phyloP scores from a whole-genome alignment of 1,284 basidiomycete genomes.

The Austroboletus novae-zelandiae region DNA sequence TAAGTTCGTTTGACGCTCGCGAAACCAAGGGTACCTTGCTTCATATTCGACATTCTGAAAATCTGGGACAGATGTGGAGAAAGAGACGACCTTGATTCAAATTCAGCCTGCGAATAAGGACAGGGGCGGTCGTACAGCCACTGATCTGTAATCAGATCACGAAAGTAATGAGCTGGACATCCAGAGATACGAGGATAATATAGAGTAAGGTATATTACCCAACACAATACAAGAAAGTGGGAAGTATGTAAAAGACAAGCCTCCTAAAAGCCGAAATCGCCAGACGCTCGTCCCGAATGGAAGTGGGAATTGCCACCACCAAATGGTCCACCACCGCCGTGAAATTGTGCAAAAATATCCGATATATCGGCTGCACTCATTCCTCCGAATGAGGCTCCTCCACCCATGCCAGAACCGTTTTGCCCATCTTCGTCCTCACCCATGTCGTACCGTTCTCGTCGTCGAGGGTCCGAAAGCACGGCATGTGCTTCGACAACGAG shows the following conservation, averaged over 20 bases:
- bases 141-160: neutral
- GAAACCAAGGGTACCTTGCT: constrained; percentile 51
- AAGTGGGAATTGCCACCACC: constrained; percentile 26
- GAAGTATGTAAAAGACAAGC: neutral
- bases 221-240: constrained; percentile 1
- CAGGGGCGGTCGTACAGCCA: constrained; percentile 19
- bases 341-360: constrained; percentile 65
- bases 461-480: constrained; percentile 69
- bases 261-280: constrained; percentile 24
- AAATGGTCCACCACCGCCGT: constrained; percentile 37
- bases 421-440: constrained; percentile 75
- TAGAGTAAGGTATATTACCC: constrained; percentile 12
- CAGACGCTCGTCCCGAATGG: constrained; percentile 12
- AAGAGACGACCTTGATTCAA: neutral
- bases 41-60: constrained; percentile 26
- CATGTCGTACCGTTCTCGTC: constrained; percentile 70
- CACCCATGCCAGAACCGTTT: constrained; percentile 36
- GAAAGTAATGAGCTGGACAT: no score
- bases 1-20: constrained; percentile 48
- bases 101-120: constrained; percentile 7
- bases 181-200: neutral
- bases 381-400: constrained; percentile 36
- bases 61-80: neutral
- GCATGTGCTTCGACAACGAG: constrained; percentile 69
- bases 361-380: constrained; percentile 53